phyloP scores from a whole-genome alignment of 306 rosid species.

The Ochetophila trinervis region DNA sequence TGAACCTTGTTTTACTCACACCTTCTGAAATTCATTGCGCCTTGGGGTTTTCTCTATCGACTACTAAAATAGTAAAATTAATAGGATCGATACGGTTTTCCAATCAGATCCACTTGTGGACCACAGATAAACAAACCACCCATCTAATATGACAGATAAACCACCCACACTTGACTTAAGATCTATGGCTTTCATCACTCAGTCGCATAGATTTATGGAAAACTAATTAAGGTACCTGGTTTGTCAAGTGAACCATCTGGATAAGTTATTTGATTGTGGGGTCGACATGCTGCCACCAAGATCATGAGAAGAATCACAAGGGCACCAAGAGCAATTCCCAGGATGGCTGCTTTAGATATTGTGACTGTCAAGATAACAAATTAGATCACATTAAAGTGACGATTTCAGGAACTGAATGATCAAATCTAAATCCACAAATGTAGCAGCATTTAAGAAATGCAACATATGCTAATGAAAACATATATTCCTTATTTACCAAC shows the following conservation, averaged over 20 bases:
- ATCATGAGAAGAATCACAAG: conserved; percentile 89
- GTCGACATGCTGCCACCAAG: conserved; percentile 76
- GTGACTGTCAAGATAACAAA: conserved; percentile 43
- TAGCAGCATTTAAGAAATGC: too few species aligned
- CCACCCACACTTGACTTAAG: not conserved
- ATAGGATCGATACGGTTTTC: too few species aligned
- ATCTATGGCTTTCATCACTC: not conserved
- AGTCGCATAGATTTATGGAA: not conserved
- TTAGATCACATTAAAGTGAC: not conserved
- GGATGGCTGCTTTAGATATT: conserved; percentile 84
- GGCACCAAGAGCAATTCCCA: conserved; percentile 96
- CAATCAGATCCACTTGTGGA: too few species aligned
- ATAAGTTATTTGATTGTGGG: conserved; percentile 69
- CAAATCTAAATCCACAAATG: too few species aligned
- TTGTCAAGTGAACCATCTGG: conserved; percentile 81
- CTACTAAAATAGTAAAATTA: too few species aligned
- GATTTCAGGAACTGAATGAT: not conserved
- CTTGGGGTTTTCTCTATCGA: too few species aligned
- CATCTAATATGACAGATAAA: not conserved
- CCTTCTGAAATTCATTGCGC: too few species aligned
- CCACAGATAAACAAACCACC: too few species aligned
- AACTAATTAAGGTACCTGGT: conserved; percentile 49
- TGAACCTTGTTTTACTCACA: too few species aligned
- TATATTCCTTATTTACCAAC: not conserved
- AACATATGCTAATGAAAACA: too few species aligned